Evolutionary conservation across 352 stramenopile genomes (phyloP).

Genomic region (Phytophthora fragariaefolia): DNA sequence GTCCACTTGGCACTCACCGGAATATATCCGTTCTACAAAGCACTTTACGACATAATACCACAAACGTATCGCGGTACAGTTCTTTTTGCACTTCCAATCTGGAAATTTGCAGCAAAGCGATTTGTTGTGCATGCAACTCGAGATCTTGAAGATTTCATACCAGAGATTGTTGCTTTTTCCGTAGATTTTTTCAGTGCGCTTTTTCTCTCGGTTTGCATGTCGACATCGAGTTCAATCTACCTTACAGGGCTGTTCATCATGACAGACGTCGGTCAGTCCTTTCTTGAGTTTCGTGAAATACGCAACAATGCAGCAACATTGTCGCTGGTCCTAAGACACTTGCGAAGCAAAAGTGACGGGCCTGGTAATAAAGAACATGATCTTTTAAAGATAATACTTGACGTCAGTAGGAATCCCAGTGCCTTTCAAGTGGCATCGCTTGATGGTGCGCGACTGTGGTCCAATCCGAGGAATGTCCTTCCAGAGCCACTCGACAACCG

Average conservation of each 20-base stretch:
- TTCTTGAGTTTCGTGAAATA: slow-evolving; percentile 27
- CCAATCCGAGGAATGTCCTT: slow-evolving; percentile 10
- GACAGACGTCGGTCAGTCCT: slow-evolving; percentile 8
- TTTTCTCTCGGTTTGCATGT: slow-evolving; percentile 32
- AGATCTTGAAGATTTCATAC: slow-evolving; percentile 29
- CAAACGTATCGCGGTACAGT: slow-evolving; percentile 7
- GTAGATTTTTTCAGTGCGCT: slow-evolving; percentile 34
- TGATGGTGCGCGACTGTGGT: slow-evolving; percentile 12
- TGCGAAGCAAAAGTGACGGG: not conserved
- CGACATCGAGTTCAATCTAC: slow-evolving; percentile 11
- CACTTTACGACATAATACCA: slow-evolving; percentile 25
- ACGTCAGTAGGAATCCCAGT: slow-evolving; percentile 16
- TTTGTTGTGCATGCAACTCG: slow-evolving; percentile 16
- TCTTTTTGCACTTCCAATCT: slow-evolving; percentile 17
- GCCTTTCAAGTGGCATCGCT: slow-evolving; percentile 11
- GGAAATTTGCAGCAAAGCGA: slow-evolving; percentile 26
- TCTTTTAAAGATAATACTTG: slow-evolving; percentile 16
- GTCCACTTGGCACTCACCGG: slow-evolving; percentile 13
- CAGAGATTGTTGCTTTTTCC: slow-evolving; percentile 22
- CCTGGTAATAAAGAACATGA: not conserved
- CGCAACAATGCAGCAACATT: slow-evolving; percentile 15
- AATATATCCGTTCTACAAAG: slow-evolving; percentile 31
- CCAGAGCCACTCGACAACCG: slow-evolving; percentile 14
- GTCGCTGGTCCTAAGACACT: not conserved
- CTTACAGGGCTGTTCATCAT: slow-evolving; percentile 25